Evolutionary conservation across 306 rosid genomes (phyloP).

Genomic region (Vachellia pachyceras): DNA sequence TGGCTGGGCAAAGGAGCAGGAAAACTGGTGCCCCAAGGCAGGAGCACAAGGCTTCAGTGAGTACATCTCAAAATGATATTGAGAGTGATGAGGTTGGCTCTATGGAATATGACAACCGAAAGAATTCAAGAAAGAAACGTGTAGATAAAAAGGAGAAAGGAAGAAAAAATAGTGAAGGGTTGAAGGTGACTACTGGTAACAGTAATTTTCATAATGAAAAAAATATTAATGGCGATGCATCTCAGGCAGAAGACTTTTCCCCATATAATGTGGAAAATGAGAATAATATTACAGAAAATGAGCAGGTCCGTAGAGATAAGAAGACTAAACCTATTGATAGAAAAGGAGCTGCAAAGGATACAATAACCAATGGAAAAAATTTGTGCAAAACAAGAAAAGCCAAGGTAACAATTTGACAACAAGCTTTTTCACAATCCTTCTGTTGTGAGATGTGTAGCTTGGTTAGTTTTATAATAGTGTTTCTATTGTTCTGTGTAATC

Average conservation of each 20-base stretch:
- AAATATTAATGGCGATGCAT: slow-evolving; percentile 40
- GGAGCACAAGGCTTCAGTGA: slow-evolving; percentile 41
- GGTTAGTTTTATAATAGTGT: slow-evolving; percentile 13
- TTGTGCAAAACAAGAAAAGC: slow-evolving; percentile 74
- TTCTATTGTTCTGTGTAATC: slow-evolving; percentile 12
- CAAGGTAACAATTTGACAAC: slow-evolving; percentile 60
- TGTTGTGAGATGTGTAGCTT: slow-evolving; percentile 4
- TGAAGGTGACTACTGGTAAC: slow-evolving; percentile 32
- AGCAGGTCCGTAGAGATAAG: slow-evolving; percentile 44
- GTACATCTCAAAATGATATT: slow-evolving; percentile 42
- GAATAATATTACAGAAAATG: slow-evolving; percentile 47
- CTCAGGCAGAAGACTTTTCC: slow-evolving; percentile 50
- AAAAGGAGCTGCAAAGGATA: slow-evolving; percentile 57
- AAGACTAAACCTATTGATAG: slow-evolving; percentile 54
- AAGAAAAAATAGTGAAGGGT: slow-evolving; percentile 51
- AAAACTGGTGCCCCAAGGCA: slow-evolving; percentile 42
- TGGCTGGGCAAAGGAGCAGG: slow-evolving; percentile 60
- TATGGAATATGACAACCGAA: slow-evolving; percentile 61
- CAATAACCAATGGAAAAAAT: slow-evolving; percentile 52
- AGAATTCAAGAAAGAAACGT: slow-evolving; percentile 58
- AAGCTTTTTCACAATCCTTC: slow-evolving; percentile 13
- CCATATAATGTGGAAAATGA: slow-evolving; percentile 38
- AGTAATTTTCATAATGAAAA: slow-evolving; percentile 37
- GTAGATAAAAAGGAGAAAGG: slow-evolving; percentile 67
- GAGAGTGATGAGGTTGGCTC: slow-evolving; percentile 48